Evolutionary conservation across 805 yeast species (phyloP).

Genomic region (Tetrapisispora taiwanensis): DNA sequence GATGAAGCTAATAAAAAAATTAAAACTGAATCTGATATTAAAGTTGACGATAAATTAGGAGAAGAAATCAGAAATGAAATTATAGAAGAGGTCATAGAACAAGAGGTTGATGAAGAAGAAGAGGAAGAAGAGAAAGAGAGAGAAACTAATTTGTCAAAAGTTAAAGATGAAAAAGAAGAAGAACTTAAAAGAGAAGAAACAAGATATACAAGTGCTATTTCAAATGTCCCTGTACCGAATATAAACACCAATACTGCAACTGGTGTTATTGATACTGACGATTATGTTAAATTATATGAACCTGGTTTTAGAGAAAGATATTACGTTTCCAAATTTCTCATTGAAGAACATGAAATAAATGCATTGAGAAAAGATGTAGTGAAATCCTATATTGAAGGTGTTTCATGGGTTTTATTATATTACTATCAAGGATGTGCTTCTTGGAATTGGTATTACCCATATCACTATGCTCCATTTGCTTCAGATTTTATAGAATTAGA

Average conservation of each 20-base stretch:
- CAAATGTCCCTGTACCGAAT: constrained; percentile 5
- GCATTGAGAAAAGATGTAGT: constrained; percentile 51
- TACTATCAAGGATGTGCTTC: constrained; percentile 98
- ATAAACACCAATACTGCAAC: constrained; percentile 22
- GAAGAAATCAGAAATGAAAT: constrained; percentile 20
- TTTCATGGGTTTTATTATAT: constrained; percentile 90
- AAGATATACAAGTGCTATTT: constrained; percentile 7
- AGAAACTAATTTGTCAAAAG: constrained; percentile 4
- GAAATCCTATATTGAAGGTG: constrained; percentile 77
- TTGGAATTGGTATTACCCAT: constrained; percentile 97
- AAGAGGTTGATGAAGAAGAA: constrained; percentile 10
- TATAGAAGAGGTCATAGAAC: constrained; percentile 13
- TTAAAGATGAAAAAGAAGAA: constrained; percentile 3
- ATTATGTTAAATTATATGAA: constrained; percentile 62
- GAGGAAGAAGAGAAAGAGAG: constrained; percentile 12
- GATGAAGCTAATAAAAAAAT: constrained; percentile 8
- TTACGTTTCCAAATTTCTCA: constrained; percentile 63
- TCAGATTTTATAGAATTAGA: constrained; percentile 57
- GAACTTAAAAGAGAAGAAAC: constrained; percentile 6
- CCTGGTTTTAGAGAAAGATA: constrained; percentile 81
- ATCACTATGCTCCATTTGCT: constrained; percentile 97
- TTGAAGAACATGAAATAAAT: constrained; percentile 43
- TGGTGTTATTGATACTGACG: constrained; percentile 37
- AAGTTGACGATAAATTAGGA: constrained; percentile 4
- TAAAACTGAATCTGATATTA: constrained; percentile 13